phyloP scores from a whole-genome alignment of 257 asterid species.

The Solanum peruvianum region DNA sequence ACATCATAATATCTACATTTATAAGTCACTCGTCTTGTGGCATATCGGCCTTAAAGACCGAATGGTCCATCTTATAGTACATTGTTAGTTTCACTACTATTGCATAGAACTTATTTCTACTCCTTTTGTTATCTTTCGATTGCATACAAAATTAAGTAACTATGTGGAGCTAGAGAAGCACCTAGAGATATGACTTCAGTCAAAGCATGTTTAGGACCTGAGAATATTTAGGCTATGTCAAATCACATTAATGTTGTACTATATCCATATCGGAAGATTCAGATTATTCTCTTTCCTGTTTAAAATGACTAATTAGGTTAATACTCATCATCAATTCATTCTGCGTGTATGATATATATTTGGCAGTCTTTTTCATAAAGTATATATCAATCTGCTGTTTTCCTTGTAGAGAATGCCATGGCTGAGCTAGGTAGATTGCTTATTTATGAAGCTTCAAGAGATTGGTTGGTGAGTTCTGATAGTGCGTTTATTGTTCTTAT shows the following conservation, averaged over 20 bases:
- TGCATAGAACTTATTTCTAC: neutral
- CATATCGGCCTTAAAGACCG: neutral
- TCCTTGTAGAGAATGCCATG: slow-evolving; percentile 63
- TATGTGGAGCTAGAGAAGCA: neutral
- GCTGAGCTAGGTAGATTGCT: slow-evolving; percentile 98
- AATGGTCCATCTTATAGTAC: neutral
- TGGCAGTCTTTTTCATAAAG: neutral
- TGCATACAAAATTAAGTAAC: neutral
- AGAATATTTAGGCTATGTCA: neutral
- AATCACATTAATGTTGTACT: neutral
- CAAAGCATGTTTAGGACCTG: neutral
- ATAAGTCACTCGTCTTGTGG: neutral
- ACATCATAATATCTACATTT: neutral
- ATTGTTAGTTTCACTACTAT: neutral
- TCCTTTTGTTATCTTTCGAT: neutral
- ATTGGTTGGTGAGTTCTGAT: slow-evolving; percentile 67
- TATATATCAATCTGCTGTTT: neutral
- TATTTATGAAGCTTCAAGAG: slow-evolving; percentile 90
- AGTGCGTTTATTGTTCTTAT: neutral
- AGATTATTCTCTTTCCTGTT: neutral
- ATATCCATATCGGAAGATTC: neutral
- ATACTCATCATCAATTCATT: neutral
- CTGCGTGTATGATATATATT: neutral
- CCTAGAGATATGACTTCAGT: neutral
- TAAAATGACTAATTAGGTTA: neutral